phyloP scores from a whole-genome alignment of 1,139 yeast species.

The Geotrichum siamense region DNA sequence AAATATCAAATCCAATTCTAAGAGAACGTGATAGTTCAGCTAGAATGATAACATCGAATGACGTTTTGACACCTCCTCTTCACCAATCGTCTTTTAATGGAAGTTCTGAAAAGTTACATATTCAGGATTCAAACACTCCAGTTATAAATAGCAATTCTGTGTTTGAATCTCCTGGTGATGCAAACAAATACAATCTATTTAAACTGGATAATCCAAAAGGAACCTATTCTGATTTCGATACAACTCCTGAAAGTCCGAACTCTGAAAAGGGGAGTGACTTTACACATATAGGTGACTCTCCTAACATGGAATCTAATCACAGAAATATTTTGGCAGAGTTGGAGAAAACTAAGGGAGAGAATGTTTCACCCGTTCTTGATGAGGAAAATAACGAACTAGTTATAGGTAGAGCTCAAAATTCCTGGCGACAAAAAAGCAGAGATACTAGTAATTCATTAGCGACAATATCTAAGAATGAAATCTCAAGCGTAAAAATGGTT shows the following conservation, averaged over 20 bases:
- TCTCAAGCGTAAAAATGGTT: conserved; percentile 71
- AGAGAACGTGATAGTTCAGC: conserved; percentile 21
- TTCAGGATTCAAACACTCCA: conserved; percentile 3
- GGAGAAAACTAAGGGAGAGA: neutral
- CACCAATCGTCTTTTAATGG: conserved; percentile 21
- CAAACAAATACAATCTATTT: conserved; percentile 15
- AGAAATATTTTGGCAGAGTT: conserved; percentile 5
- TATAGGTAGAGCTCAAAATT: conserved; percentile 39
- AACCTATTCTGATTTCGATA: neutral
- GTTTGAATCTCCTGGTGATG: conserved; percentile 13
- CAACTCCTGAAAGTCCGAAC: conserved; percentile 11
- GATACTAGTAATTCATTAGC: conserved; percentile 67
- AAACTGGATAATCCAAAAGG: conserved; percentile 15
- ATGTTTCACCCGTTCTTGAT: conserved; percentile 11
- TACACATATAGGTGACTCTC: conserved; percentile 11
- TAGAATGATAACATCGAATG: conserved; percentile 1
- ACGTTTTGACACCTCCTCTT: conserved; percentile 11
- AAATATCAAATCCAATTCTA: conserved; percentile 27
- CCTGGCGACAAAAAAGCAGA: conserved; percentile 66
- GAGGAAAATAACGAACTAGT: conserved; percentile 5
- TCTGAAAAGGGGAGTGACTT: conserved; percentile 15
- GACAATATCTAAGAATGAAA: conserved; percentile 79
- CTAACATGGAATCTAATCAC: neutral
- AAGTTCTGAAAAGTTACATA: conserved; percentile 3
- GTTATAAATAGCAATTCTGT: neutral